phyloP scores from a whole-genome alignment of 2,329 filamentous ascomycete species.

The Cercospora sp. region DNA sequence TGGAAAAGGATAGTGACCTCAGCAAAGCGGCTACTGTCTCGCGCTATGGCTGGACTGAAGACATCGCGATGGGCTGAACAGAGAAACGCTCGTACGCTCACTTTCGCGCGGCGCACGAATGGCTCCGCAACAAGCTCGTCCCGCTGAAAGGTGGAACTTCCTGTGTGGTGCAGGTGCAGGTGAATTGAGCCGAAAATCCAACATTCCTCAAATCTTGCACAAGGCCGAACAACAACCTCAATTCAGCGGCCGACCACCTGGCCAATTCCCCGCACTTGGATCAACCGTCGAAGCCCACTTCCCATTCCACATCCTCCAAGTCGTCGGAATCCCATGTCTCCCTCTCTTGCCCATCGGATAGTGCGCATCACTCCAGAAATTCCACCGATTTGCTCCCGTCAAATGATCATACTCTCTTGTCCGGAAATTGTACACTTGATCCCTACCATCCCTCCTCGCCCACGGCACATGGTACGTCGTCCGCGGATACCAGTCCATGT shows the following conservation, averaged over 20 bases:
- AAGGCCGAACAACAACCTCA: neutral
- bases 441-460: slow-evolving; percentile 20
- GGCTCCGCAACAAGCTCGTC: neutral
- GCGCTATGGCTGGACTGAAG: slow-evolving; percentile 44
- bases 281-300: slow-evolving; percentile 35
- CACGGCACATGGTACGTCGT: slow-evolving; percentile 27
- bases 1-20: slow-evolving; percentile 41
- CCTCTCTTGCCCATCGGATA: slow-evolving; percentile 30
- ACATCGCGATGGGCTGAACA: slow-evolving; percentile 3
- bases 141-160: neutral
- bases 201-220: neutral
- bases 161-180: neutral
- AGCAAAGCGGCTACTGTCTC: slow-evolving; percentile 38
- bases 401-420: slow-evolving; percentile 30
- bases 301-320: slow-evolving; percentile 26
- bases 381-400: slow-evolving; percentile 15
- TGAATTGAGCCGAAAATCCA: too few species aligned
- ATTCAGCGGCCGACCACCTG: slow-evolving; percentile 30
- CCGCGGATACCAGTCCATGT: slow-evolving; percentile 38
- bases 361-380: slow-evolving; percentile 35
- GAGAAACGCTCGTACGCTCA: neutral
- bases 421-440: slow-evolving; percentile 34
- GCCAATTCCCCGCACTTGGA: slow-evolving; percentile 25
- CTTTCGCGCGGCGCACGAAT: neutral
- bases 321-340: slow-evolving; percentile 27